phyloP scores from a whole-genome alignment of 805 yeast genomes.

The Cyberlindnera japonica region DNA sequence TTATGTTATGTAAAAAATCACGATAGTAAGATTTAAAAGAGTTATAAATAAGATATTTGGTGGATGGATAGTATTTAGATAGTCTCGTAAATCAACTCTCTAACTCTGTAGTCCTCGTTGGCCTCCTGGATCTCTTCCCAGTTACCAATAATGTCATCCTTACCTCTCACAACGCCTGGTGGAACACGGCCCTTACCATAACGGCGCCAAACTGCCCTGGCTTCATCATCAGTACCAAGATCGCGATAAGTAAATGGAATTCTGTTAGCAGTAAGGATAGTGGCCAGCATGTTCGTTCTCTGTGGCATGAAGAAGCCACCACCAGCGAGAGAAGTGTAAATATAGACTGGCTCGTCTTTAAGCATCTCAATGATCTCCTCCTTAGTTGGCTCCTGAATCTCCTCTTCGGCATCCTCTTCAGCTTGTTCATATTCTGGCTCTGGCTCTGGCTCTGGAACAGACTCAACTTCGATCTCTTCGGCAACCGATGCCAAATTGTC shows the following conservation, averaged over 20 bases:
- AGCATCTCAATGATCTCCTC: conserved; percentile 28
- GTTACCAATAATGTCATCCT: conserved; percentile 78
- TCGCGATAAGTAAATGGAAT: conserved; percentile 68
- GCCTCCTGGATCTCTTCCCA: conserved; percentile 85
- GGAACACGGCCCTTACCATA: conserved; percentile 65
- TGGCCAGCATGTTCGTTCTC: conserved; percentile 70
- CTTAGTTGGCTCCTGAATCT: conserved; percentile 27
- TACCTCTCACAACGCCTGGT: conserved; percentile 84
- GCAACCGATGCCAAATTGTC: neutral
- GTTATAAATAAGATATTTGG: neutral
- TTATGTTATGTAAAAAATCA: neutral
- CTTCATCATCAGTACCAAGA: conserved; percentile 83
- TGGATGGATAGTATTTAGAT: no score
- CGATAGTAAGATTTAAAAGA: neutral
- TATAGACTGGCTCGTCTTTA: conserved; percentile 56
- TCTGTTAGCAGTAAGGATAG: conserved; percentile 72
- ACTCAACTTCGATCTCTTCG: conserved; percentile 1
- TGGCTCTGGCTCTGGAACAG: conserved; percentile 4
- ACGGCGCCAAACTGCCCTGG: conserved; percentile 80
- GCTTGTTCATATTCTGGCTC: conserved; percentile 4
- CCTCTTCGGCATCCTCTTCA: conserved; percentile 15
- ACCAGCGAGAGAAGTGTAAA: conserved; percentile 85
- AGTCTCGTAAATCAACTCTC: conserved; percentile 62
- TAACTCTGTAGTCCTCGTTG: conserved; percentile 70
- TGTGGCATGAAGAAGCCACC: conserved; percentile 75